Percentiles rank a stretch among this genome's conserved stretches.
These are phyloP conservation scores for Phlebiopsis gigantea DNA, from an alignment of 768 basidiomycete genomes.

Conservation along the genomic window DNA sequence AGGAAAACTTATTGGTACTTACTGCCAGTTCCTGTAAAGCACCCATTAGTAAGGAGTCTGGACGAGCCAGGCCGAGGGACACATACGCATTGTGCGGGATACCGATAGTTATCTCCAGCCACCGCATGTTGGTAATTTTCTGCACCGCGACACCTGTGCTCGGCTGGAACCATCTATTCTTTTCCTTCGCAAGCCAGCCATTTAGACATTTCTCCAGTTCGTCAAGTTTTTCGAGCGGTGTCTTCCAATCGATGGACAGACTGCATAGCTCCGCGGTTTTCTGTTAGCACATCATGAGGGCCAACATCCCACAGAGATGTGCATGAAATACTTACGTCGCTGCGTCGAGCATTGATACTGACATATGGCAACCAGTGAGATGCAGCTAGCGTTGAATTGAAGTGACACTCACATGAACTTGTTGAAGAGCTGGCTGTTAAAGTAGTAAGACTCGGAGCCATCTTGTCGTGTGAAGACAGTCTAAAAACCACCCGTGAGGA, in stretches of 20 bases:
- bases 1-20: neutral
- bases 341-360: conserved; percentile 70
- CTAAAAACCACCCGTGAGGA: conserved; percentile 22
- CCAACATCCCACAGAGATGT: no score
- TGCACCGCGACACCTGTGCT: conserved; percentile 59
- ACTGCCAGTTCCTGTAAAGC: conserved; percentile 34
- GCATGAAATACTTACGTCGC: conserved; percentile 40
- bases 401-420: conserved; percentile 59
- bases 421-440: conserved; percentile 69
- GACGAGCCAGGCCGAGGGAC: neutral
- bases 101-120: conserved; percentile 63
- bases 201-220: conserved; percentile 62
- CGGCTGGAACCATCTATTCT: conserved; percentile 75
- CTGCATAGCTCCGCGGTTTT: conserved; percentile 65
- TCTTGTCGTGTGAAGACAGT: conserved; percentile 70
- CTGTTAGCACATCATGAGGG: conserved; percentile 25
- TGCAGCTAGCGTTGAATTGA: neutral
- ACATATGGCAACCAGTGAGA: no score
- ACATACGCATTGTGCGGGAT: conserved; percentile 50
- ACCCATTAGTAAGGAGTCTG: neutral
- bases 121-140: conserved; percentile 59
- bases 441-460: conserved; percentile 78
- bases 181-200: conserved; percentile 72
- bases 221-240: conserved; percentile 67
- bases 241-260: conserved; percentile 73